Base-by-base conservation (phyloP, 441 rosid species). In the Daphne laureola region DNA sequence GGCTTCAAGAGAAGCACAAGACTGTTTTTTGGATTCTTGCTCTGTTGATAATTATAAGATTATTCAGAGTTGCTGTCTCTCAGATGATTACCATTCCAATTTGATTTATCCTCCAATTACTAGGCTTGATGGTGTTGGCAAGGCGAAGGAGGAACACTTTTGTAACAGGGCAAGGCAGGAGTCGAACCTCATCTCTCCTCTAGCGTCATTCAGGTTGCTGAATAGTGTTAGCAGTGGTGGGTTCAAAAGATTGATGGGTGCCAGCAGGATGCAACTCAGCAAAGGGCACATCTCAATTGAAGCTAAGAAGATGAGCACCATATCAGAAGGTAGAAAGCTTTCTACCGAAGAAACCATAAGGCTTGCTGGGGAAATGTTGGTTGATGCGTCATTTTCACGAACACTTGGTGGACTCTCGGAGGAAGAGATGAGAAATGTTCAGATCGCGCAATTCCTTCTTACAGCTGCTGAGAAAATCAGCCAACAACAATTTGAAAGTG, bases 301-400 rank as follows among this genome's bases (percentile, higher is more conserved):
- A 14, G 5, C 35, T 14, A 36, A 55, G 12, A 26, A 11, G 6
- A 44, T 12, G 9, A 56, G 31, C 7, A 14, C 35, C 6, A 26
- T 7, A 4, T 26, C n/a, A n/a, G n/a, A 26, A 3, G 35, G 5
- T 26, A 7, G 42, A 17, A 63, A 41, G 23, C 36, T 74, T 43
- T 80, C 84, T 0, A n/a, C n/a, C n/a, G 78, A 70, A 62, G 81
- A 78, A 31, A 57, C 80, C 47, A 53, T 78, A 17, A 76, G 75
- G 54, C 36, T 78, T 17, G 86, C 86, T 12, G 79, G 76, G 36
- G 76, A 67, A 49, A 74, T 73, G 57, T 74, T 78, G 56, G 49
- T 74, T 14, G 66, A 55, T n/a, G n/a, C n/a, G 46, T 67, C 69
- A 16, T 66, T 43, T 51, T 40, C 62, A 15, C 68, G 14, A 46